Evolutionary conservation across 345 rosid species (phyloP), one percentile per base, ranked within the genome.

Genomic region (Eucalyptus fibrosa): DNA sequence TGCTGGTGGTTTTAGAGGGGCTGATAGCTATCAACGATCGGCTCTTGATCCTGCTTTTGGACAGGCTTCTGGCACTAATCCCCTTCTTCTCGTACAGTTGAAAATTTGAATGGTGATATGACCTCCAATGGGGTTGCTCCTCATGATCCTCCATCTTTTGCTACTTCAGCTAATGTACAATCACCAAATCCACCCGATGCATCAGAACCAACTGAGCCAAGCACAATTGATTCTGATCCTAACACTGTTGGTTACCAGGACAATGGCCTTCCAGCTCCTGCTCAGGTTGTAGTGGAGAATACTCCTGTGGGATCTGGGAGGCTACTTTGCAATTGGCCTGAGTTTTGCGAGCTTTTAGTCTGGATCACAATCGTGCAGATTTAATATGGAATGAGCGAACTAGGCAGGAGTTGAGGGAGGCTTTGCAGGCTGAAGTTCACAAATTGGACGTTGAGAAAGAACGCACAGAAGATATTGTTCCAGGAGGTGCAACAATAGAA

Each of bases 331-430:
- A 98, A 98, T 91, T 98, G 99, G 99, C 95, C 97, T 87, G 98
- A 98, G 91, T 97, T 98, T 91, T 98, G 99, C 95, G 98, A 89
- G 99, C 99, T 89, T 97, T 98, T 92, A 95, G 99, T 92, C 99
- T 97, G 89, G 99, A 98, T 88, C 99, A 97, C 93, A 96, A 98
- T 92, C 99, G 99, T 92, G 99, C 99, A 9, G 99, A 98, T 94
- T 96, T 98, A 89, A 96, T 98, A 90, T 98, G 99, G 99, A 98
- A 98, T 86, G 99, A 98, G 91, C 99, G 99, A 89, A 96, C 99
- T 40, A 94, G 99, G 92, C 99, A 97, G 92, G 99, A 98, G 92
- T 91, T 98, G 91, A 95, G 97, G 92, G 99, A 98, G 93, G 97
- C 97, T 87, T 94, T 98, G 96, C 95, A 96, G 92, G 98, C 97